Evolutionary conservation across 164 flowering plant genomes (phyloP).

Genomic region (Dillenia turbinata): DNA sequence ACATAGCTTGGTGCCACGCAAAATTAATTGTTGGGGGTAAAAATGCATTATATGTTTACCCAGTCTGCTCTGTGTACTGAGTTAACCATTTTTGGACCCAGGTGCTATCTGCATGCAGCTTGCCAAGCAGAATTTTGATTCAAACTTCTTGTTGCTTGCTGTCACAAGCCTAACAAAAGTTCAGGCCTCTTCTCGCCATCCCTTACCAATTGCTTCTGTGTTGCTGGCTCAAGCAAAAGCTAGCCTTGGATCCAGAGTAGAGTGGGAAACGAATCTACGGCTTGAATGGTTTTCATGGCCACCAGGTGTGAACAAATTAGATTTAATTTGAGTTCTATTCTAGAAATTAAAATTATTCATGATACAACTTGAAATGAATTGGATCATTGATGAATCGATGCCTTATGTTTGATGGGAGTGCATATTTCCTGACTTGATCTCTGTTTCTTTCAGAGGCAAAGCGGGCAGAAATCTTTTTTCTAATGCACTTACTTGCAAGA

Average conservation of each 20-base stretch:
- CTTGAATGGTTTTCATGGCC: slow-evolving; percentile 91
- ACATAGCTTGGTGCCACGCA: too few relatives aligned
- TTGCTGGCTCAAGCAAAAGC: slow-evolving; percentile 86
- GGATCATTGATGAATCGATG: background rate
- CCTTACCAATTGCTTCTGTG: slow-evolving; percentile 57
- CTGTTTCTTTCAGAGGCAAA: slow-evolving; percentile 47
- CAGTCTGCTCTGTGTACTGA: background rate
- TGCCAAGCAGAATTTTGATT: slow-evolving; percentile 43
- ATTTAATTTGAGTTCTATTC: too few relatives aligned
- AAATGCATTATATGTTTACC: background rate
- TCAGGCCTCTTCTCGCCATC: slow-evolving; percentile 29
- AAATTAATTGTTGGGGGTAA: too few relatives aligned
- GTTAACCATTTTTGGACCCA: slow-evolving; percentile 19
- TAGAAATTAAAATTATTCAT: too few relatives aligned
- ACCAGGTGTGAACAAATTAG: slow-evolving; percentile 47
- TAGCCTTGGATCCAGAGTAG: slow-evolving; percentile 64
- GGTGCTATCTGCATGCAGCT: slow-evolving; percentile 81
- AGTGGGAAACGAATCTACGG: slow-evolving; percentile 64
- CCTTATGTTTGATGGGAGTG: background rate
- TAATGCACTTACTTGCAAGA: slow-evolving; percentile 78
- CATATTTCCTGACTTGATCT: slow-evolving; percentile 2
- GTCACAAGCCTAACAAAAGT: slow-evolving; percentile 59
- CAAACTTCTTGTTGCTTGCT: slow-evolving; percentile 51
- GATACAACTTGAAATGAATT: too few relatives aligned
- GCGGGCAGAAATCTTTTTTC: slow-evolving; percentile 82